Percentiles rank a stretch among this genome's conserved stretches.
phyloP scores from a whole-genome alignment of 257 asterid species.

The Verbena officinalis region DNA sequence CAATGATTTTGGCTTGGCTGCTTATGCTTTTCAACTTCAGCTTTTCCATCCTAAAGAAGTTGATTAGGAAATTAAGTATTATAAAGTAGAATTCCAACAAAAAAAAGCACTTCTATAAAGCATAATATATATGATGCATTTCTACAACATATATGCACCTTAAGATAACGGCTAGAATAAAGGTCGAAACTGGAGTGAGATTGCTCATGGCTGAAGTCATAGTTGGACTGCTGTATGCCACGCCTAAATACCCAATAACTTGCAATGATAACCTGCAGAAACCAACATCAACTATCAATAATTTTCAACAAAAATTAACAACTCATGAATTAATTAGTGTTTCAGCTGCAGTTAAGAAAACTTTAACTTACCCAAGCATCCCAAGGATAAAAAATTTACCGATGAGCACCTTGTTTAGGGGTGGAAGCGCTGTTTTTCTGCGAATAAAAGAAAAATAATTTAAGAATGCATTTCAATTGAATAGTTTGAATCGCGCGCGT shows the following conservation, averaged over 20 bases:
- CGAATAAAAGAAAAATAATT: too few relatives aligned
- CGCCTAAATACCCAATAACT: slow-evolving; percentile 33
- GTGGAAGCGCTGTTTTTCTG: slow-evolving; percentile 26
- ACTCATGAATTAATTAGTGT: too few relatives aligned
- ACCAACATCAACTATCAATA: too few relatives aligned
- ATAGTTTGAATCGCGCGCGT: too few relatives aligned
- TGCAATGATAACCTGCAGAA: slow-evolving; percentile 42
- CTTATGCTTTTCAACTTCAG: slow-evolving; percentile 48
- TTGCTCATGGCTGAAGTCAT: slow-evolving; percentile 46
- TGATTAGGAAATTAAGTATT: too few relatives aligned
- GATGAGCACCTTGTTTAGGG: slow-evolving; percentile 25
- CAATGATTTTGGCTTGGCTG: slow-evolving; percentile 55
- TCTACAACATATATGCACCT: too few relatives aligned
- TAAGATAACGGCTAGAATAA: slow-evolving; percentile 48
- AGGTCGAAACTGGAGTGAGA: slow-evolving; percentile 44
- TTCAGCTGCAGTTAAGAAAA: background rate
- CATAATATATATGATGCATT: background rate
- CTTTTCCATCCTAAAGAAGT: slow-evolving; percentile 61
- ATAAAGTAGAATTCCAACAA: too few relatives aligned
- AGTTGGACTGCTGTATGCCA: slow-evolving; percentile 43
- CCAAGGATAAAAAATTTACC: slow-evolving; percentile 43
- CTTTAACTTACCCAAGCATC: slow-evolving; percentile 35
- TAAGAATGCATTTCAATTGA: background rate
- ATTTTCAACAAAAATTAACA: too few relatives aligned
- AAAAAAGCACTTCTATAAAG: too few relatives aligned